Evolutionary conservation across 352 stramenopile genomes (phyloP).

Genomic region (Pythium periplocum): DNA sequence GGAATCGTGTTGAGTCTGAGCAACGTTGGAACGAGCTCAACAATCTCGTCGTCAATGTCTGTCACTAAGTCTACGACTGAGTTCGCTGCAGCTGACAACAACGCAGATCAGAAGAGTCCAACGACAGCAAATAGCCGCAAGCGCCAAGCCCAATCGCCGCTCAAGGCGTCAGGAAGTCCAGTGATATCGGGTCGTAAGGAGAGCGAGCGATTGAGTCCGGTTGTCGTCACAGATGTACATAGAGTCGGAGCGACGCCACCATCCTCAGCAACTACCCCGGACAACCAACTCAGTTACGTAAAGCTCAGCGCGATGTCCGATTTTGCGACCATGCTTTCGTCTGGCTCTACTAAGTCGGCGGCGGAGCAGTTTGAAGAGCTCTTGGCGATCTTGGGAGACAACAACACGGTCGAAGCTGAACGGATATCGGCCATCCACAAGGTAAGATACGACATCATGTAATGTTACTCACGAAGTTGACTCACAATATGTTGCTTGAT

Average conservation of each 20-base stretch:
- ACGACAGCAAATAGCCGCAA: not conserved
- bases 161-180: not conserved
- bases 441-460: constrained; percentile 20
- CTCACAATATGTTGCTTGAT: not conserved
- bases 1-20: constrained; percentile 36
- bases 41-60: too few species aligned
- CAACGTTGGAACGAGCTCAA: not conserved
- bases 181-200: not conserved
- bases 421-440: constrained; percentile 38
- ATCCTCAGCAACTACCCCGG: too few species aligned
- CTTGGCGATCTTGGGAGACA: constrained; percentile 33
- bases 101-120: too few species aligned
- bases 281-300: not conserved
- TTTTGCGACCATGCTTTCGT: constrained; percentile 18
- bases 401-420: constrained; percentile 38
- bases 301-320: constrained; percentile 15
- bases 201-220: not conserved
- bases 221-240: not conserved
- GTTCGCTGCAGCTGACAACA: constrained; percentile 2
- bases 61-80: constrained; percentile 1
- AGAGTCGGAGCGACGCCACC: not conserved
- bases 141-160: not conserved
- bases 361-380: constrained; percentile 39
- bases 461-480: not conserved
- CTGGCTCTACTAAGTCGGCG: not conserved